Percentiles rank a stretch among this genome's conserved stretches.
These are phyloP conservation scores for Trichocladium uniseriatum DNA, from an alignment of 495 filamentous ascomycete species.

Conservation along the genomic window DNA sequence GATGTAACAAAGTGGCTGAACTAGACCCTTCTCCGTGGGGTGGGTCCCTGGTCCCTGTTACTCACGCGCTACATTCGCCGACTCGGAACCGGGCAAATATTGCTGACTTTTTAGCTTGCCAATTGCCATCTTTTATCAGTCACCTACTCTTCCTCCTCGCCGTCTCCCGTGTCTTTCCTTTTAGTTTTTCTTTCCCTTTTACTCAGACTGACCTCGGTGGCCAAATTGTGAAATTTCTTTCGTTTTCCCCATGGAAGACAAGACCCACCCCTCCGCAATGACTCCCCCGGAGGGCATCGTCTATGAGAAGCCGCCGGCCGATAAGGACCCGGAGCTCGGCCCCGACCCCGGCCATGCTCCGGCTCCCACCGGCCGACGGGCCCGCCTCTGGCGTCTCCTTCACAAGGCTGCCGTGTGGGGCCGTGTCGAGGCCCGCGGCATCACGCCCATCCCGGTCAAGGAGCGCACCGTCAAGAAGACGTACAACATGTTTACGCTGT, in stretches of 20 bases:
- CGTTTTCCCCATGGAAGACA: not conserved
- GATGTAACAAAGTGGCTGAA: too few relatives aligned
- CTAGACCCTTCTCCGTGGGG: not conserved
- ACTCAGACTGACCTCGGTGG: not conserved
- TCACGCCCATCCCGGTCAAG: slow-evolving; percentile 42
- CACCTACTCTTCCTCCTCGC: too few relatives aligned
- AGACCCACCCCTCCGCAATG: not conserved
- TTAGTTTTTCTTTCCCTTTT: not conserved
- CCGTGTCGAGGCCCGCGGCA: slow-evolving; percentile 39
- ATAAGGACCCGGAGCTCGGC: not conserved
- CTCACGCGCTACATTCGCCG: not conserved
- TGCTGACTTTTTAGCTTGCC: not conserved
- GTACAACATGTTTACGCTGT: slow-evolving; percentile 39
- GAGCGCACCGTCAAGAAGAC: slow-evolving; percentile 41
- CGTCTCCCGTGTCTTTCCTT: too few relatives aligned
- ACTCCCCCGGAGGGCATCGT: not conserved
- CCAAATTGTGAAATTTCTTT: not conserved
- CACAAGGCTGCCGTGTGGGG: slow-evolving; percentile 8
- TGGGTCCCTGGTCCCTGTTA: not conserved
- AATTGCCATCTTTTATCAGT: too few relatives aligned
- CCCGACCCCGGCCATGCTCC: not conserved
- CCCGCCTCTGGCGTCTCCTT: not conserved
- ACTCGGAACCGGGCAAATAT: not conserved
- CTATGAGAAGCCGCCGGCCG: not conserved
- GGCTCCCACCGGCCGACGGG: not conserved